Evolutionary conservation across 768 basidiomycete species (phyloP), one percentile per base, ranked within the genome.

Genomic region (Psilocybe subaeruginosa): DNA sequence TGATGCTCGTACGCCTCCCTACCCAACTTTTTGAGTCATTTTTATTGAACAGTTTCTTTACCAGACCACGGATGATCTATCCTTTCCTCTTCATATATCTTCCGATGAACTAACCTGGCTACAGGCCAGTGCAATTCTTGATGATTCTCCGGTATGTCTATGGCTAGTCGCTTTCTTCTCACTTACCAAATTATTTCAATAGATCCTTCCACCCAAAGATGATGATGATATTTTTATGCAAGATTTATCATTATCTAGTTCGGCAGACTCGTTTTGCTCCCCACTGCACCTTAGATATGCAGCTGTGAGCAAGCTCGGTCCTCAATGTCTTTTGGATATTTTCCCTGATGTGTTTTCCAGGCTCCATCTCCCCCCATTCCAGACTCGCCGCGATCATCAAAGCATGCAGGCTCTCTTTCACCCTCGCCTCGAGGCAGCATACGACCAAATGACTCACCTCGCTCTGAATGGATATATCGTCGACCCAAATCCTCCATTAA

Each of bases 61-160:
- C 14, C 64, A 73, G 72, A 60, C 68, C 61, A 69, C 70, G 68
- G 74, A 75, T 59, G 72, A 72, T 60, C 70, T 68, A 56, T 60
- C 68, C 51, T 73, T 69, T 46, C 71, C 76, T 56, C 66, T 65
- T 43, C 68, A 74, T 55, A 71, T 79, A 59, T 77, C 78, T 58
- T 72, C 75, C 59, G 83, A 83, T 63, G 83, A 83, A 69, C 72
- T 82, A 54, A 73, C 79, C 23, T 84, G 83, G 83, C 73, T 84
- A 17, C 76, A 79, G 51, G 81, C 80, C 29, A 79, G 76, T 54
- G 60, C 62, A 53, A 46, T 72, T 31, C 54, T 72, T 30, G 68
- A 68, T 29, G 47, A 51, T 12, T 62, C 69, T 31, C 63, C 65
- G 8, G 69, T 69, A 55, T 35, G 63, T 61, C 43, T 37, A 14